Base-by-base conservation (phyloP, 2,329 filamentous ascomycete species). In the Ascochyta pisi region DNA sequence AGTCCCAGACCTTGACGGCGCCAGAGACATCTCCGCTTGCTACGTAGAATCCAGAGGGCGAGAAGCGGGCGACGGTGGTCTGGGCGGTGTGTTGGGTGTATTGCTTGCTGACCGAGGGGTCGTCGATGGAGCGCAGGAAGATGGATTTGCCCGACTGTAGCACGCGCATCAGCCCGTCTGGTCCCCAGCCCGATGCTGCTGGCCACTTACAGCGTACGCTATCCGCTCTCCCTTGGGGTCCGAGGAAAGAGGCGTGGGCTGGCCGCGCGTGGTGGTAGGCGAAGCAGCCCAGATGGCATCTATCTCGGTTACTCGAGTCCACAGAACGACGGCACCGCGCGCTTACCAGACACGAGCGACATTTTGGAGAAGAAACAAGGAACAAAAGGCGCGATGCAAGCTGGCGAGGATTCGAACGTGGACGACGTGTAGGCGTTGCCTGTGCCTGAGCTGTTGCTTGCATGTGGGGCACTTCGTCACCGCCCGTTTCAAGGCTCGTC, bases 91-190 rank as follows among this genome's bases (percentile, higher is more conserved):
- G 95, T 67, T 90, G 89, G 13, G 89, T 96, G 79, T 98, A 99
- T 77, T 99, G 93, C 73, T 90, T 92, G 76, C 88, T 88, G 61
- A 89, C 78, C 63, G 91, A 84, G 48, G 94, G 94, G 74, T 95
- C 82, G 79, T 99, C 94, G 80, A 99, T 96, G 61, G 89, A 93
- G 67, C 95, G 92, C 43, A 99, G 83, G 79, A 97, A 98, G 78
- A 99, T 89, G 60, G 94, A 98, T 82, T 98, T 98, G 72, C 92
- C 93, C 49, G 92, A 94, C 92, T 96, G 31, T 23, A 39, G 27
- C 15, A 43, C 57, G 49, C 31, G 5, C 27, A 42, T 41, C 26
- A 44, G 35, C 43, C 6, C 16, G 12, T 29, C 9, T 4, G 16
- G 26, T 15, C 26, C 9, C 12, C 15, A 22, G n/a, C 10, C 19